Percentiles rank a stretch among this genome's conserved stretches.
phyloP scores from a whole-genome alignment of 495 filamentous ascomycete genomes.

The Trichoderma gamsii region DNA sequence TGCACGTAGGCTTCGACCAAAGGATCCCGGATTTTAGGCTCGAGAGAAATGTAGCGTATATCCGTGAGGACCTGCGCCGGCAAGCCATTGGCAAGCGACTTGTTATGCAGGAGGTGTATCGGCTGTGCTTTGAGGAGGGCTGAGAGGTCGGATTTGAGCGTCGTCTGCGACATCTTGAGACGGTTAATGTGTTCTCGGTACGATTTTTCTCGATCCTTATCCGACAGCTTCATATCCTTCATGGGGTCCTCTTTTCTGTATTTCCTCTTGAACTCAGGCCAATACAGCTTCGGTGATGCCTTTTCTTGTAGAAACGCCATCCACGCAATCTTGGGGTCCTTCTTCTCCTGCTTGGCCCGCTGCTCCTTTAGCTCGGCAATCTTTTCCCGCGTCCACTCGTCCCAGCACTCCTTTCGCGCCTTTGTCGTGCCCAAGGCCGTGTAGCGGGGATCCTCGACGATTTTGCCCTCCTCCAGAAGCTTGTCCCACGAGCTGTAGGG shows the following conservation, averaged over 20 bases:
- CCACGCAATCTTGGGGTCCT: slow-evolving; percentile 80
- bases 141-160: slow-evolving; percentile 72
- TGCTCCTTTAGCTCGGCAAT: slow-evolving; percentile 65
- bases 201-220: slow-evolving; percentile 85
- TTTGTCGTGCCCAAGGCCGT: slow-evolving; percentile 75
- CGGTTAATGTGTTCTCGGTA: slow-evolving; percentile 81
- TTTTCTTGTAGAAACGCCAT: slow-evolving; percentile 72
- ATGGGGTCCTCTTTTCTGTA: slow-evolving; percentile 75
- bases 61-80: slow-evolving; percentile 67
- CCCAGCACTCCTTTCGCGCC: slow-evolving; percentile 71
- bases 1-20: slow-evolving; percentile 73
- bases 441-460: slow-evolving; percentile 83
- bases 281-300: slow-evolving; percentile 86
- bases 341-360: slow-evolving; percentile 71
- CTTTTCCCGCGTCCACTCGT: slow-evolving; percentile 68
- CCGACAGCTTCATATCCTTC: slow-evolving; percentile 65
- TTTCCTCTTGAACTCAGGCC: slow-evolving; percentile 93
- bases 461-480: slow-evolving; percentile 69
- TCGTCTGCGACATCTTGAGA: slow-evolving; percentile 67
- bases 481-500: slow-evolving; percentile 93
- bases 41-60: slow-evolving; percentile 73
- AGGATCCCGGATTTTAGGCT: slow-evolving; percentile 60
- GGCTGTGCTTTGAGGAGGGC: slow-evolving; percentile 67
- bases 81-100: slow-evolving; percentile 55
- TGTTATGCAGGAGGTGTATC: slow-evolving; percentile 57